Evolutionary conservation across 768 basidiomycete genomes (phyloP), one percentile per base, ranked within the genome.

Genomic region (Mycena pura): DNA sequence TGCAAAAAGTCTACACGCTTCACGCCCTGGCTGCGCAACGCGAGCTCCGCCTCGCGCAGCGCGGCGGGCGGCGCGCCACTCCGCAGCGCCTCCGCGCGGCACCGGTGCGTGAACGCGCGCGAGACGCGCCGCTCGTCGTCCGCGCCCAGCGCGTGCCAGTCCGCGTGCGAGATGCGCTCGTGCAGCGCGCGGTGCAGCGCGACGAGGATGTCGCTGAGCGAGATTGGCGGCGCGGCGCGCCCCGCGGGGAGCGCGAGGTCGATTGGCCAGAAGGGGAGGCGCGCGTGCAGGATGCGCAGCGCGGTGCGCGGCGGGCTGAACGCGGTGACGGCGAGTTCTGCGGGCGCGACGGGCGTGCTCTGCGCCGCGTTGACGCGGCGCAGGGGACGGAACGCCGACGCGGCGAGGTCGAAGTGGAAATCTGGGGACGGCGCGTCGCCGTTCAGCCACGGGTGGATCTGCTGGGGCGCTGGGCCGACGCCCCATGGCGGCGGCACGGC

Each of bases 271-370:
- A 72, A 57, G 0, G 75, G 74, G 45, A 82, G 70, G 21, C 67
- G 66, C 22, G 80, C 74, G 67, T 79, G 78, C 0, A 72, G 67
- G 71, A 82, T 77, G 34, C 74, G 73, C 76, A 82, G 78, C 34
- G 65, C 70, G 6, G 70, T 70, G 36, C 73, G 63, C 0, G 75
- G 57, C 2, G 81, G 81, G 51, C 74, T 69, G 21, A 79, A 79
- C 29, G 80, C 80, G 11, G 72, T 72, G 60, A 78, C 69, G 8
- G 44, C 36, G 2, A 81, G 73, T 22, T 80, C 77, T 3, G 29
- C 25, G 31, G 9, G 10, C 5, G 24, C 22, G 9, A 60, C 29
- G 6, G 13, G 8, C 3, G 29, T 19, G 24, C 22, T 36, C 43
- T 28, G 43, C 41, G 50, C 10, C 19, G 28, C 15, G n/a, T 3